Percentiles rank a stretch among this genome's conserved stretches.
phyloP scores from a whole-genome alignment of 2,329 filamentous ascomycete species.

The Aspergillus brunneoviolaceus region DNA sequence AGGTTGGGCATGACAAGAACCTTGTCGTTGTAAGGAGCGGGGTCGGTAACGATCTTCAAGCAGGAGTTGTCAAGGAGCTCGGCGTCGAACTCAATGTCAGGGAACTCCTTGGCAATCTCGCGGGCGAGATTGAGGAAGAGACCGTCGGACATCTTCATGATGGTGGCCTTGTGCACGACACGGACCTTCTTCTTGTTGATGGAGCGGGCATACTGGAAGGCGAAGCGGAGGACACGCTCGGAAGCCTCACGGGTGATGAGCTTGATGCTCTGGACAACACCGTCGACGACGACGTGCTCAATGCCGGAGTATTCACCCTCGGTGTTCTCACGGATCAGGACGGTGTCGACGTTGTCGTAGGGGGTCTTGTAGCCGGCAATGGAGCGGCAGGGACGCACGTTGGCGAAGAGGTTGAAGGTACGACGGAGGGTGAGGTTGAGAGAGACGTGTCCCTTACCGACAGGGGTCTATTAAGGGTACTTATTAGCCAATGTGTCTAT shows the following conservation, averaged over 20 bases:
- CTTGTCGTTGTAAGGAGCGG: slow-evolving; percentile 97
- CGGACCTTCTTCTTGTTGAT: slow-evolving; percentile 96
- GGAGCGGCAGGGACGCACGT: slow-evolving; percentile 95
- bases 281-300: slow-evolving; percentile 96
- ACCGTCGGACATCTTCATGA: slow-evolving; percentile 99
- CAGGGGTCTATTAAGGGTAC: slow-evolving; percentile 66
- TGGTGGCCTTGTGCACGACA: slow-evolving; percentile 98
- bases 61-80: slow-evolving; percentile 99
- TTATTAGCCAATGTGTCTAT: slow-evolving; percentile 26
- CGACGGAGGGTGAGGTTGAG: slow-evolving; percentile 97
- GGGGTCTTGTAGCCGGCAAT: slow-evolving; percentile 98
- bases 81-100: slow-evolving; percentile 91
- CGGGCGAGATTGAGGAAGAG: slow-evolving; percentile 89
- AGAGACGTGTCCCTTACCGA: slow-evolving; percentile 98
- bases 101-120: slow-evolving; percentile 91
- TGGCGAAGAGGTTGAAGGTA: slow-evolving; percentile 99
- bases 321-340: slow-evolving; percentile 98
- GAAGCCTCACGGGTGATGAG: slow-evolving; percentile 94
- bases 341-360: slow-evolving; percentile 94
- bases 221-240: slow-evolving; percentile 93
- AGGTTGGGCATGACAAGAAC: slow-evolving; percentile 97
- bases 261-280: slow-evolving; percentile 99
- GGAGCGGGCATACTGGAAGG: slow-evolving; percentile 95
- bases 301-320: slow-evolving; percentile 99
- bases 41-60: slow-evolving; percentile 97